Evolutionary conservation across 2,329 filamentous ascomycete species (phyloP), one percentile per base, ranked within the genome.

Genomic region (Daldinia eschscholtzii): DNA sequence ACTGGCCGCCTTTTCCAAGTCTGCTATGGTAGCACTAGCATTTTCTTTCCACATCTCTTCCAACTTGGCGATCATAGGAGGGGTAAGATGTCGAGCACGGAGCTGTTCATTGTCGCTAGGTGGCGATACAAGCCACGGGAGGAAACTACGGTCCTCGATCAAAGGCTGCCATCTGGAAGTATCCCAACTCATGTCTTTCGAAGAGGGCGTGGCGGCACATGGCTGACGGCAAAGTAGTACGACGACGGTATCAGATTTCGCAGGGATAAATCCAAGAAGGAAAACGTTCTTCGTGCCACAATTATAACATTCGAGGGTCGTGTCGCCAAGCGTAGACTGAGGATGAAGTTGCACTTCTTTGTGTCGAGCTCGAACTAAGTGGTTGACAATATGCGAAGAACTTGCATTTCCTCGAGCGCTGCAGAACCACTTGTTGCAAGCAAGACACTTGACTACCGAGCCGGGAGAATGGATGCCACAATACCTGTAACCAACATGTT

Each of bases 171-270:
- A 99, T 78, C 94, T 90, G 28, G 95, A 97, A 5, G 94, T 97
- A 80, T 99, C 96, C 96, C 96, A 99, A 80, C 96, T 99, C 94
- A 99, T 98, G 77, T 99, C 96, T 82, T 99, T 99, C 72, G 93
- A 95, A 37, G 96, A 98, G 1, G 94, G 92, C 83, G 93, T 95
- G 30, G 96, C 92, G 37, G 95, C 96, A 80, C 96, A 99, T 53
- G 96, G 96, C 81, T 98, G 96, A 68, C 96, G 94, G 80, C 96
- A 99, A 41, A 99, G 88, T 50, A 99, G 89, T 26, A 99, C 96
- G 6, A 99, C 97, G 30, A 99, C 96, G 0, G 96, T 98, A 77
- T 99, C 97, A 10, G 96, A 98, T 80, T 99, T 99, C 64, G 96
- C 96, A 9, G 96, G 97, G 74, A 99, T 99, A 80, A 99, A 99